Percentiles rank a stretch among this genome's conserved stretches.
phyloP scores from a whole-genome alignment of 202 grass and related monocot genomes.

The Elaeis oleifera region DNA sequence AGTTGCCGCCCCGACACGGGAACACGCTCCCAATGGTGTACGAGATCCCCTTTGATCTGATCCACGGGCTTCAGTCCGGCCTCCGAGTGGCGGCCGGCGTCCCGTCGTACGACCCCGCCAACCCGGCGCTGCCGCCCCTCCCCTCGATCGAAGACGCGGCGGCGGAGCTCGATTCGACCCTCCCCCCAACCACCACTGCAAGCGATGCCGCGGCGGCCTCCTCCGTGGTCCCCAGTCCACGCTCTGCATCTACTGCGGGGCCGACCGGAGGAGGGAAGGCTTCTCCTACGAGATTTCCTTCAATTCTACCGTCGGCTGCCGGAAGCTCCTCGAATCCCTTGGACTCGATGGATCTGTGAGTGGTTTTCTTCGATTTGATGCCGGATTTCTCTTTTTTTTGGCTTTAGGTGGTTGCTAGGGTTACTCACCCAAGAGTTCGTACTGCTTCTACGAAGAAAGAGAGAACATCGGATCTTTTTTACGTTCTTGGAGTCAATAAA shows the following conservation, averaged over 20 bases:
- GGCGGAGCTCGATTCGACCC: constrained; percentile 37
- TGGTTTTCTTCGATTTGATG: background rate
- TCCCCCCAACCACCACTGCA: constrained; percentile 35
- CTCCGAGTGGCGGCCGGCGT: constrained; percentile 28
- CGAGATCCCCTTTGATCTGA: constrained; percentile 52
- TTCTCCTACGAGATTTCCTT: constrained; percentile 38
- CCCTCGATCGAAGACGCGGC: constrained; percentile 42
- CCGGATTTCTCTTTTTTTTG: too few relatives aligned
- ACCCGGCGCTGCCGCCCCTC: constrained; percentile 12
- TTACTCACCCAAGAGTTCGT: too few relatives aligned
- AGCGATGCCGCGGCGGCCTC: constrained; percentile 48
- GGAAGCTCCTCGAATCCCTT: constrained; percentile 58
- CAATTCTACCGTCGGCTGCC: constrained; percentile 33
- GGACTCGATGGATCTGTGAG: constrained; percentile 87
- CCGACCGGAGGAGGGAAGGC: constrained; percentile 23
- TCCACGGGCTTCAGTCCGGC: constrained; percentile 57
- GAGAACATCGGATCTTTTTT: too few relatives aligned
- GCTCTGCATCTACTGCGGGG: constrained; percentile 58
- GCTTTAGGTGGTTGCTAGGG: too few relatives aligned
- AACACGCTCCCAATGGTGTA: constrained; percentile 4
- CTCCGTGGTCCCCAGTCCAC: constrained; percentile 35
- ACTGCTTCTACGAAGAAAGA: too few relatives aligned
- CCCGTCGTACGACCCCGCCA: background rate
- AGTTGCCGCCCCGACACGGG: too few relatives aligned
- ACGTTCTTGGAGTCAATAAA: too few relatives aligned